Evolutionary conservation across 768 basidiomycete genomes (phyloP).

Genomic region (Boletus rubroflammeus): DNA sequence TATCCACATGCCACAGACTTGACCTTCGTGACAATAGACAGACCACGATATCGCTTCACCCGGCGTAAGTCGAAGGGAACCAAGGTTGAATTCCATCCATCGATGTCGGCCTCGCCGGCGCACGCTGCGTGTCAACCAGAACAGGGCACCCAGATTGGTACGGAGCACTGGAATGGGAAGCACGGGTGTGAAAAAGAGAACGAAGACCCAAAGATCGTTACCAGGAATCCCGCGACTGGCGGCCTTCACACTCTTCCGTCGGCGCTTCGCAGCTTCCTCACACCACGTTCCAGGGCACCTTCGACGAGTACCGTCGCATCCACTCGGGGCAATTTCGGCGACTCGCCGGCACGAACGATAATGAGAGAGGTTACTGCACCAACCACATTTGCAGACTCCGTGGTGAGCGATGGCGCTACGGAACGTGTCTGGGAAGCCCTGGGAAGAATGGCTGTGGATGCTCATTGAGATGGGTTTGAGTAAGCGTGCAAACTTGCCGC

Average conservation of each 20-base stretch:
- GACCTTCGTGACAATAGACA: slow-evolving; percentile 20
- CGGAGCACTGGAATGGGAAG: not conserved
- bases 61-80: slow-evolving; percentile 10
- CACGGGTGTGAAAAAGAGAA: slow-evolving; percentile 4
- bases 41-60: slow-evolving; percentile 20
- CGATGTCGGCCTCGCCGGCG: not conserved
- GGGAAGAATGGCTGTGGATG: slow-evolving; percentile 25
- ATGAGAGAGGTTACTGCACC: not conserved
- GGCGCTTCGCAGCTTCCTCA: slow-evolving; percentile 8
- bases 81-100: not conserved
- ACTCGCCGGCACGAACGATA: not conserved
- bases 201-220: not conserved
- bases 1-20: slow-evolving; percentile 20
- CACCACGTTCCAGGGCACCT: slow-evolving; percentile 14
- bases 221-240: not conserved
- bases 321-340: not conserved
- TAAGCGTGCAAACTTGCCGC: not conserved
- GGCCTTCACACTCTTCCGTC: slow-evolving; percentile 5
- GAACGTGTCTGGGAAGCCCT: slow-evolving; percentile 19
- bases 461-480: not conserved
- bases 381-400: not conserved
- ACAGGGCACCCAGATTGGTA: not conserved
- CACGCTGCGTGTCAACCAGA: not conserved
- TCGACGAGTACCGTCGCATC: slow-evolving; percentile 25
- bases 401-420: slow-evolving; percentile 1